Evolutionary conservation across 1,284 basidiomycete genomes (phyloP).

Genomic region (Wolfiporia cocos): DNA sequence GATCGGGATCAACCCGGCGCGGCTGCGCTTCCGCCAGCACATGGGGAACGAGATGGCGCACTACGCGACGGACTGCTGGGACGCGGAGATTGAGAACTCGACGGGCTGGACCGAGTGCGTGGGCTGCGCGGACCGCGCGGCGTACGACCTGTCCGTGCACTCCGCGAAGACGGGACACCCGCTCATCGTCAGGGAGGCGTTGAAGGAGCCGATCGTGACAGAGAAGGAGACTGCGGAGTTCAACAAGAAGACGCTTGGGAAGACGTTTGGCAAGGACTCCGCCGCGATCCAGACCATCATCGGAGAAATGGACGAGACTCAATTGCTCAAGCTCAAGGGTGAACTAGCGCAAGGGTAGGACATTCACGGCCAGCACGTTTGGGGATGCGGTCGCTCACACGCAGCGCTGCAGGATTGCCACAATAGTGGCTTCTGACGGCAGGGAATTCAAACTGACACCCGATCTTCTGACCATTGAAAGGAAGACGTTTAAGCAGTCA

Average conservation of each 20-base stretch:
- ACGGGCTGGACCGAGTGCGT: slow-evolving; percentile 99
- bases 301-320: slow-evolving; percentile 62
- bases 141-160: slow-evolving; percentile 79
- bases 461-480: slow-evolving; percentile 76
- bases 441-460: slow-evolving; percentile 70
- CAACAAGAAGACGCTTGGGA: slow-evolving; percentile 88
- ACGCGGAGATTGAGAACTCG: slow-evolving; percentile 94
- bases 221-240: slow-evolving; percentile 75
- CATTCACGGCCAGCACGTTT: slow-evolving; percentile 12
- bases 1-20: slow-evolving; percentile 86
- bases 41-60: slow-evolving; percentile 99
- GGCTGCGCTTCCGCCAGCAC: slow-evolving; percentile 93
- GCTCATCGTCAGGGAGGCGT: slow-evolving; percentile 77
- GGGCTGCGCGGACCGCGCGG: slow-evolving; percentile 97
- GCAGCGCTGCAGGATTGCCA: slow-evolving; percentile 35
- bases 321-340: slow-evolving; percentile 64
- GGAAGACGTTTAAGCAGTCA: slow-evolving; percentile 87
- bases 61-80: slow-evolving; percentile 99
- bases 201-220: slow-evolving; percentile 76
- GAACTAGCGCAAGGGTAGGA: slow-evolving; percentile 74
- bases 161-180: slow-evolving; percentile 57
- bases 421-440: slow-evolving; percentile 51
- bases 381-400: slow-evolving; percentile 15
- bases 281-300: slow-evolving; percentile 69
- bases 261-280: slow-evolving; percentile 86